Evolutionary conservation across 176 grass and related monocot species (phyloP).

Genomic region (Typha latifolia): DNA sequence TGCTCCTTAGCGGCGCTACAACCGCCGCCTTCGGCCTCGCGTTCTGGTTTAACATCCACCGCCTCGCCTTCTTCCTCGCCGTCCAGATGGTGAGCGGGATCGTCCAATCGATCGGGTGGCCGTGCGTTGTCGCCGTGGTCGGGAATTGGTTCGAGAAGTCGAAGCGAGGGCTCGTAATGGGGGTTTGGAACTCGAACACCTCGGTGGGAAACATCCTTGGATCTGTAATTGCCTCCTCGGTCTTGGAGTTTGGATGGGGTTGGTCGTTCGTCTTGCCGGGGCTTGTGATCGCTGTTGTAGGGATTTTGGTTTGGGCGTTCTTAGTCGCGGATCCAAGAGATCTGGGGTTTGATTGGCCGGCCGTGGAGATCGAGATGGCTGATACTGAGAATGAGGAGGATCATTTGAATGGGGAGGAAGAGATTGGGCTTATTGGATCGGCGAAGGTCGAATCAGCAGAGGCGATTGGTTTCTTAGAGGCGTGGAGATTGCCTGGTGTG

Average conservation of each 20-base stretch:
- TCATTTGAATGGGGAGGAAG: conserved; percentile 44
- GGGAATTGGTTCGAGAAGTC: conserved; percentile 91
- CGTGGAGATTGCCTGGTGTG: conserved; percentile 77
- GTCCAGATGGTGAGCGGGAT: conserved; percentile 60
- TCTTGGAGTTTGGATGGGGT: conserved; percentile 86
- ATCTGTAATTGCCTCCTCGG: conserved; percentile 63
- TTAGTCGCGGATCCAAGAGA: conserved; percentile 59
- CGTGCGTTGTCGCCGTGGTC: conserved; percentile 78
- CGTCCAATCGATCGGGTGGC: conserved; percentile 85
- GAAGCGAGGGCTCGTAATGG: conserved; percentile 67
- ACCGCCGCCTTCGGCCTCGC: conserved; percentile 56
- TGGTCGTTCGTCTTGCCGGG: conserved; percentile 72
- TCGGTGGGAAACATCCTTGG: conserved; percentile 81
- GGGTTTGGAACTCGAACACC: conserved; percentile 85
- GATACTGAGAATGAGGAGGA: conserved; percentile 38
- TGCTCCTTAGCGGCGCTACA: conserved; percentile 55
- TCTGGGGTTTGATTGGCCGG: conserved; percentile 27
- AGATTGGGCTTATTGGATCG: conserved; percentile 30
- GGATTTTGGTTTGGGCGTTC: conserved; percentile 36
- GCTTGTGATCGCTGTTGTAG: conserved; percentile 37
- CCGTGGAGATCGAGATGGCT: conserved; percentile 69
- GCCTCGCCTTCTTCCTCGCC: conserved; percentile 50
- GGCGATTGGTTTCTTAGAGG: conserved; percentile 88
- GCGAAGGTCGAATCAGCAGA: conserved; percentile 26
- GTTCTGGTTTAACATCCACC: conserved; percentile 61